These are phyloP conservation scores for Pelargonium exstipulatum DNA, from an alignment of 441 rosid species.

Conservation along the genomic window DNA sequence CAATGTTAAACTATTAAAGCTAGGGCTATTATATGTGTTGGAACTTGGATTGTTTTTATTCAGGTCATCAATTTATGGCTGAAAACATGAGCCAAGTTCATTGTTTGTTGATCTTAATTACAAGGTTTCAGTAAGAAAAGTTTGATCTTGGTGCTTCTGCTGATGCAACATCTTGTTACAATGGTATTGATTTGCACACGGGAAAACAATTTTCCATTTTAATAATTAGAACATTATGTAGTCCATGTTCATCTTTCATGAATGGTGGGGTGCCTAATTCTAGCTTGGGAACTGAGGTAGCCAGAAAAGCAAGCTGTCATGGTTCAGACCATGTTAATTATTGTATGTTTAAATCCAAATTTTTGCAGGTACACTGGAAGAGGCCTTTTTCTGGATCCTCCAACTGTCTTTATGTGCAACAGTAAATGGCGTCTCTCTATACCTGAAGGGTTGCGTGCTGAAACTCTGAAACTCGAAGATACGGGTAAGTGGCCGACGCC, in stretches of 20 bases:
- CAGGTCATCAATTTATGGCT: not conserved
- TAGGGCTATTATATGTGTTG: not conserved
- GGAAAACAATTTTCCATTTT: not conserved
- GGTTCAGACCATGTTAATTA: not conserved
- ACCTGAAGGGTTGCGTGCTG: slow-evolving; percentile 46
- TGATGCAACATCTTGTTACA: not conserved
- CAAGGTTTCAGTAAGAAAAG: not conserved
- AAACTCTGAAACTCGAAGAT: slow-evolving; percentile 24
- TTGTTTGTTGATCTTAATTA: not conserved
- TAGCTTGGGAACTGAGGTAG: not conserved
- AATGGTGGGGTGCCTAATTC: not conserved
- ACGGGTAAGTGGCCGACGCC: slow-evolving; percentile 35
- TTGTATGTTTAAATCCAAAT: slow-evolving; percentile 2
- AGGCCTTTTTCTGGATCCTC: slow-evolving; percentile 87
- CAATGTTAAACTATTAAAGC: not conserved
- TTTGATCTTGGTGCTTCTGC: not conserved
- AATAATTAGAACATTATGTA: not conserved
- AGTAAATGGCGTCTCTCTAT: slow-evolving; percentile 59
- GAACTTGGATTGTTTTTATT: not conserved
- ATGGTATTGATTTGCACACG: not conserved
- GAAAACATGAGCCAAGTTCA: not conserved
- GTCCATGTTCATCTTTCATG: not conserved
- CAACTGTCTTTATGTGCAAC: slow-evolving; percentile 57
- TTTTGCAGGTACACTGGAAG: slow-evolving; percentile 79
- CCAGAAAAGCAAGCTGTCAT: not conserved